Percentiles rank a stretch among this genome's conserved stretches.
phyloP scores from a whole-genome alignment of 805 yeast genomes.

The Tanozyma kutaoensis region DNA sequence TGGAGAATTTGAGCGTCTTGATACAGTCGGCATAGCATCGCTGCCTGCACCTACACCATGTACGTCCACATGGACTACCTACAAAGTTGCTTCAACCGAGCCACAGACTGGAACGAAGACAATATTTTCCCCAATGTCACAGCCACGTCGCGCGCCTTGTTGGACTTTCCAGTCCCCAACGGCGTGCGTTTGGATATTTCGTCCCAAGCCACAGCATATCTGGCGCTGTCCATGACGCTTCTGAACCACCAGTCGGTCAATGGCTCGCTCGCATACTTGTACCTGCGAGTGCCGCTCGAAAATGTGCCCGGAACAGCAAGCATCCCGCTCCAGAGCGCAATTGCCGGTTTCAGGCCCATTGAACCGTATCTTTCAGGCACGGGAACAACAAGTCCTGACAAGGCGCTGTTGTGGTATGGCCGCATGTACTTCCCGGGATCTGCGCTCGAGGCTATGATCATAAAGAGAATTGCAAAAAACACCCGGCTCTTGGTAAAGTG shows the following conservation, averaged over 20 bases:
- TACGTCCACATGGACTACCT: conserved; percentile 79
- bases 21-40: too few species aligned
- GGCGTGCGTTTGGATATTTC: conserved; percentile 57
- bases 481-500: conserved; percentile 65
- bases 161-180: conserved; percentile 62
- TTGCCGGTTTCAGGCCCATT: conserved; percentile 44
- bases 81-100: conserved; percentile 51
- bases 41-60: too few species aligned
- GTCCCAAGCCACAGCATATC: conserved; percentile 52
- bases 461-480: conserved; percentile 43
- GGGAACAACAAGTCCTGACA: too few species aligned
- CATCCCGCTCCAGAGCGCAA: conserved; percentile 43
- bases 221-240: conserved; percentile 62
- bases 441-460: conserved; percentile 75
- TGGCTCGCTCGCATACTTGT: conserved; percentile 77
- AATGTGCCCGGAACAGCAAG: conserved; percentile 37
- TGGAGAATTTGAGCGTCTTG: too few species aligned
- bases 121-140: conserved; percentile 65
- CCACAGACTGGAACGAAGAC: conserved; percentile 71
- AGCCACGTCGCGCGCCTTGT: conserved; percentile 53
- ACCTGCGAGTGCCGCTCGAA: conserved; percentile 46
- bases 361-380: too few species aligned
- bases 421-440: conserved; percentile 81
- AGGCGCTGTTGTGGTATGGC: conserved; percentile 48
- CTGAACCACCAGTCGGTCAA: conserved; percentile 51